phyloP scores from a whole-genome alignment of 1,139 yeast species.

The Magnusiomyces suaveolens region DNA sequence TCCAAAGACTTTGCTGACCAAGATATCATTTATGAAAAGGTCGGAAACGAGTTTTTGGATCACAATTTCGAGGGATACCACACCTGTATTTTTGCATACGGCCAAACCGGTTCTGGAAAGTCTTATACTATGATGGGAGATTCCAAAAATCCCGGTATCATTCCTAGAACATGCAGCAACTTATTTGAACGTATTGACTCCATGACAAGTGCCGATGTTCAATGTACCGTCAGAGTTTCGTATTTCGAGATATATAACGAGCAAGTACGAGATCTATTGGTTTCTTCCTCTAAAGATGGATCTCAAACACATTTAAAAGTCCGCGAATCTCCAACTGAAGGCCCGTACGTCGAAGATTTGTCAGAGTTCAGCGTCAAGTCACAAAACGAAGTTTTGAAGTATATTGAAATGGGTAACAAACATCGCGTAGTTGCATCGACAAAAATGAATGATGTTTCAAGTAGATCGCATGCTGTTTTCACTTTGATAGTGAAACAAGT shows the following conservation, averaged over 20 bases:
- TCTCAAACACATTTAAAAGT: slow-evolving; percentile 36
- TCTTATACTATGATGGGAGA: slow-evolving; percentile 68
- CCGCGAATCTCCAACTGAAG: slow-evolving; percentile 50
- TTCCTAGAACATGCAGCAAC: slow-evolving; percentile 49
- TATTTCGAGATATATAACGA: slow-evolving; percentile 70
- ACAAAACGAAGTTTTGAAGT: slow-evolving; percentile 38
- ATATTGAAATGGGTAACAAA: slow-evolving; percentile 40
- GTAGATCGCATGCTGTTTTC: slow-evolving; percentile 71
- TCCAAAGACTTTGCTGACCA: slow-evolving; percentile 41
- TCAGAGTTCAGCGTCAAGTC: slow-evolving; percentile 40
- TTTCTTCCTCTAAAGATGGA: slow-evolving; percentile 12
- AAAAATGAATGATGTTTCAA: slow-evolving; percentile 56
- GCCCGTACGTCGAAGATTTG: slow-evolving; percentile 63
- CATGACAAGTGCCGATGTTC: slow-evolving; percentile 35
- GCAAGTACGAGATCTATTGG: slow-evolving; percentile 49
- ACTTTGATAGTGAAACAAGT: slow-evolving; percentile 55
- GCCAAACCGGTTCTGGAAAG: slow-evolving; percentile 71
- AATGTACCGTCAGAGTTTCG: slow-evolving; percentile 49
- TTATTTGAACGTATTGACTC: slow-evolving; percentile 41
- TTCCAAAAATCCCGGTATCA: slow-evolving; percentile 44
- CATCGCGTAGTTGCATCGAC: slow-evolving; percentile 61
- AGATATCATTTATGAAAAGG: slow-evolving; percentile 39
- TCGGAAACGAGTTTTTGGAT: slow-evolving; percentile 51
- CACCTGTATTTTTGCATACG: slow-evolving; percentile 65
- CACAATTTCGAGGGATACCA: slow-evolving; percentile 63